Evolutionary conservation across 2,329 filamentous ascomycete genomes (phyloP), one percentile per base, ranked within the genome.

Genomic region (Trichophyton equinum): DNA sequence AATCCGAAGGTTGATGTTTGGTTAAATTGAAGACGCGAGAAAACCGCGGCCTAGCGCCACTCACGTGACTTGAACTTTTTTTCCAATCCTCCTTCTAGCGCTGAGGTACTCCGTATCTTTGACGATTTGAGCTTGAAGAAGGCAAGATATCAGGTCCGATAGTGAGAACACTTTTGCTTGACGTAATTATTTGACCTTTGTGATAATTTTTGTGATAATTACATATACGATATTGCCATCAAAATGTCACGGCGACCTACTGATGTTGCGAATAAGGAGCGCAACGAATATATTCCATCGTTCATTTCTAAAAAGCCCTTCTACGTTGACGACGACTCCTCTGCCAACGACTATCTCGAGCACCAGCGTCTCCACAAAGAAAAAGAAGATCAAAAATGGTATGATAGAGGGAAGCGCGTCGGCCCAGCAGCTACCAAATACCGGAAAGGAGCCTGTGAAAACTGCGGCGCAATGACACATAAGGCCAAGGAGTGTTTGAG

Each of bases 261-360:
- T 53, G 79, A 81, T 65, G 76, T 79, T 59, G 78, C 81, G 68
- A 78, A 69, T 64, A 95, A 95, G 73, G 91, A 95, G 74, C 90
- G 94, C 75, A 99, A 99, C 81, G 86, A 96, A 74, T 99, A 99
- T 80, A 99, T 99, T 70, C 94, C 94, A 4, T 85, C 89, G 60
- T 99, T 96, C 81, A 99, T 99, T 77, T 91, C 91, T 68, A 96
- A 96, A 74, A 91, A 95, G 67, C 94, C 94, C 3, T 99, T 99
- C 77, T 99, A 97, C 75, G 85, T 95, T 60, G 85, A 83, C 68
- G 89, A 91, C 71, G 86, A 86, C 66, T 84, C 86, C 63, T 82
- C 87, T 63, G 82, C 83, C 67, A 83, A 82, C 71, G 91, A 97
- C 70, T 99, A 97, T 73, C 88, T 99, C 65, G 90, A 95, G 75